phyloP scores from a whole-genome alignment of 495 filamentous ascomycete genomes.

The Talaromyces adpressus region DNA sequence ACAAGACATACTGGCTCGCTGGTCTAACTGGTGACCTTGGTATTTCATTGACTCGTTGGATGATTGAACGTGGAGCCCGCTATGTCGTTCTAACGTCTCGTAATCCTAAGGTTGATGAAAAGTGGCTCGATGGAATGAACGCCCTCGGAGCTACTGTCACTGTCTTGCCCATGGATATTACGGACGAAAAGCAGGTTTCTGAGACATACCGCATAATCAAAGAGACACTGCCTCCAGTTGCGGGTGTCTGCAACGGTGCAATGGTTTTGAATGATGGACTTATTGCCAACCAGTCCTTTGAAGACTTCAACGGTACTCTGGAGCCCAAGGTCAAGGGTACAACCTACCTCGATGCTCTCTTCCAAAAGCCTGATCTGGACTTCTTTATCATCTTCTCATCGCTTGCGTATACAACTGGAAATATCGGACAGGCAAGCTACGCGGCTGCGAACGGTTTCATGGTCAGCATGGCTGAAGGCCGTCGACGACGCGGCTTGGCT shows the following conservation, averaged over 20 bases:
- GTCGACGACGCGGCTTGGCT: conserved; percentile 22
- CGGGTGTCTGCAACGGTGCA: conserved; percentile 17
- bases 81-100: conserved; percentile 51
- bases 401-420: conserved; percentile 43
- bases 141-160: conserved; percentile 14
- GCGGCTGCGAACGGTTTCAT: conserved; percentile 50
- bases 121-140: conserved; percentile 37
- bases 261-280: conserved; percentile 18
- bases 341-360: conserved; percentile 21
- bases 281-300: conserved; percentile 11
- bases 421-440: conserved; percentile 51
- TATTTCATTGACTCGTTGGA: conserved; percentile 50
- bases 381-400: conserved; percentile 59
- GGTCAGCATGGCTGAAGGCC: conserved; percentile 21
- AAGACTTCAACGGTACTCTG: conserved; percentile 10
- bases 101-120: conserved; percentile 40
- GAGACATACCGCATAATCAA: conserved; percentile 11
- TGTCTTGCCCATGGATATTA: conserved; percentile 15
- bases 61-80: conserved; percentile 46
- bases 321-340: conserved; percentile 21
- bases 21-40: conserved; percentile 54
- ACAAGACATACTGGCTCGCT: conserved; percentile 50
- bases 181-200: conserved; percentile 10
- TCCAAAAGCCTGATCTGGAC: conserved; percentile 34
- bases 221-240: conserved; percentile 11